Evolutionary conservation across 345 rosid genomes (phyloP).

Genomic region (Reutealis trisperma): DNA sequence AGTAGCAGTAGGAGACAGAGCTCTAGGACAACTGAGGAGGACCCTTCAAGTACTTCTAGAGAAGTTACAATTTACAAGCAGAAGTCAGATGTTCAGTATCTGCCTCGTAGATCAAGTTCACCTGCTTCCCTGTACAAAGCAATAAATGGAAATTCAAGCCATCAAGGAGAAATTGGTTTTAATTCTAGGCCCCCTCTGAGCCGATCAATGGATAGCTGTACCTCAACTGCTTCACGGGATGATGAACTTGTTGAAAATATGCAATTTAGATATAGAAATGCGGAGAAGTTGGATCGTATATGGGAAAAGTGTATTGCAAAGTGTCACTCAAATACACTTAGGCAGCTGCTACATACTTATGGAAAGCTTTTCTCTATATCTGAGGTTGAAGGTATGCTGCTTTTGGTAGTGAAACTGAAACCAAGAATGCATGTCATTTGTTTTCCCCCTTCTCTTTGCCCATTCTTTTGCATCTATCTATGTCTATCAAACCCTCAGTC

Average conservation of each 20-base stretch:
- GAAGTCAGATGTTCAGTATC: constrained; percentile 53
- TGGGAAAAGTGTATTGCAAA: constrained; percentile 83
- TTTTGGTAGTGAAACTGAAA: constrained; percentile 1
- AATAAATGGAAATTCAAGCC: constrained; percentile 43
- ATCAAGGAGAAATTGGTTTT: constrained; percentile 40
- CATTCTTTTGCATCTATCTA: neutral
- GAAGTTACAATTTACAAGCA: constrained; percentile 58
- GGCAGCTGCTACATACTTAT: constrained; percentile 73
- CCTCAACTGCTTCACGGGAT: constrained; percentile 43
- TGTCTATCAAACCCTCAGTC: neutral
- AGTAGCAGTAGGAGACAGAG: constrained; percentile 85
- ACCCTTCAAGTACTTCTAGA: constrained; percentile 67
- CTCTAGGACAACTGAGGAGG: constrained; percentile 81
- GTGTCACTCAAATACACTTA: constrained; percentile 90
- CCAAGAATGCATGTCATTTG: neutral
- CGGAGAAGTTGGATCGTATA: constrained; percentile 61
- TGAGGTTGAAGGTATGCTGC: constrained; percentile 70
- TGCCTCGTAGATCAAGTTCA: constrained; percentile 48
- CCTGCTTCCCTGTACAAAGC: constrained; percentile 54
- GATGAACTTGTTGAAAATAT: constrained; percentile 40
- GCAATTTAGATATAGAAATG: constrained; percentile 46
- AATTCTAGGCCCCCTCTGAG: constrained; percentile 46
- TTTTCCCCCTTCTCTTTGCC: neutral
- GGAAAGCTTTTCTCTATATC: constrained; percentile 81
- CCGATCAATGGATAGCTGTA: constrained; percentile 35